Conservation (phyloP, 2,329 filamentous ascomycete genomes). For the Fonsecaea multimorphosa region DNA sequence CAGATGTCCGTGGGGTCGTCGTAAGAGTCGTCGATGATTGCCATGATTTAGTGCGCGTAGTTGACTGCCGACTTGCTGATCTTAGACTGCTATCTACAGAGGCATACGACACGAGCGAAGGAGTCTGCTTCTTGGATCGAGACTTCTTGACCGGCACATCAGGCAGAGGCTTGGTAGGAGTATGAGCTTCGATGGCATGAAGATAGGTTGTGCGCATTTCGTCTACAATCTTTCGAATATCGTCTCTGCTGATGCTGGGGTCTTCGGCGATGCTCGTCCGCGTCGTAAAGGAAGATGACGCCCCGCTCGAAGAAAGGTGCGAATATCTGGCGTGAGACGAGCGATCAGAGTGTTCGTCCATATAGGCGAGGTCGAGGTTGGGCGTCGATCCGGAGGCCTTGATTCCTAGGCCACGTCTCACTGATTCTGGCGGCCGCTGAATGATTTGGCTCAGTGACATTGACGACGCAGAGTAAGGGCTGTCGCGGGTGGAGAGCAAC, state of each 20-base stretch:
- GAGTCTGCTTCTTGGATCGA: conserved; percentile 31
- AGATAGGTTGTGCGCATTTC: conserved; percentile 40
- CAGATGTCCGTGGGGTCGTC: conserved; percentile 24
- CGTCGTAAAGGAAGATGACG: conserved; percentile 35
- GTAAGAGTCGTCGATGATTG: conserved; percentile 21
- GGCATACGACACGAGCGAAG: conserved; percentile 27
- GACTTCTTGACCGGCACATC: conserved; percentile 21
- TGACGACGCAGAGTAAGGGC: conserved; percentile 23
- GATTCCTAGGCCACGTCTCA: conserved; percentile 3
- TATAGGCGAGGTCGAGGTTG: conserved; percentile 26
- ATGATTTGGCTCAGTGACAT: conserved; percentile 16
- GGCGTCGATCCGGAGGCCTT: conserved; percentile 19
- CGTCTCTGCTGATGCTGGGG: conserved; percentile 33
- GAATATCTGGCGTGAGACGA: conserved; percentile 36
- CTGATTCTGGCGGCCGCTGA: conserved; percentile 2
- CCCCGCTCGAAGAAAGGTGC: conserved; percentile 34
- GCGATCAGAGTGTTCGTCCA: conserved; percentile 34
- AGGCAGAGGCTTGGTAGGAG: conserved; percentile 21
- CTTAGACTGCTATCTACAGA: conserved; percentile 32
- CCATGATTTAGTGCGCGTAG: conserved; percentile 32
- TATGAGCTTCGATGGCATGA: conserved; percentile 36
- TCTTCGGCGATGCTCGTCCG: conserved; percentile 38
- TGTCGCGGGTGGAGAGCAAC: background rate
- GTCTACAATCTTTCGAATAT: conserved; percentile 39
- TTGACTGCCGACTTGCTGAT: conserved; percentile 25